These are phyloP conservation scores for Mycena metata DNA, from an alignment of 768 basidiomycete genomes.

Conservation along the genomic window DNA sequence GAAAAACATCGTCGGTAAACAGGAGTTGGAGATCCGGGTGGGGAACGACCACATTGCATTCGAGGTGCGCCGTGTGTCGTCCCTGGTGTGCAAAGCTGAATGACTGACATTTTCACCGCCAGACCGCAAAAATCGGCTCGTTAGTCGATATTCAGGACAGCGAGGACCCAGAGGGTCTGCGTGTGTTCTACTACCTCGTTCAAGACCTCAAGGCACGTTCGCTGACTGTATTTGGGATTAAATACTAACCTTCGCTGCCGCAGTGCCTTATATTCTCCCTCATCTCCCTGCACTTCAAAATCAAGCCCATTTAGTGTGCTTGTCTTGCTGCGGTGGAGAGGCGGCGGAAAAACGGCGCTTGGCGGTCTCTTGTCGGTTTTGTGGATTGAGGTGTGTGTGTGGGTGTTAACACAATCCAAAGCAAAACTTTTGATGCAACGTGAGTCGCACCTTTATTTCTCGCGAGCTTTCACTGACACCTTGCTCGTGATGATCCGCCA, in stretches of 20 bases:
- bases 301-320: constrained; percentile 89
- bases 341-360: constrained; percentile 32
- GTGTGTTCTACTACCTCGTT: constrained; percentile 98
- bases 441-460: constrained; percentile 2
- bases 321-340: not conserved
- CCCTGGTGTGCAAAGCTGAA: not conserved
- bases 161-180: constrained; percentile 96
- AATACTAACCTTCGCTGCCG: not conserved
- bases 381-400: constrained; percentile 20
- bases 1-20: constrained; percentile 98
- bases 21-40: constrained; percentile 95
- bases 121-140: constrained; percentile 99
- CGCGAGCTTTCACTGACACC: constrained; percentile 16
- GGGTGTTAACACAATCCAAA: constrained; percentile 17
- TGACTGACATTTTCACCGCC: not conserved
- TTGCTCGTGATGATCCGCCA: constrained; percentile 20
- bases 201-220: constrained; percentile 91
- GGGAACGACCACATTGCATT: constrained; percentile 98
- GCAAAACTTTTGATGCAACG: constrained; percentile 24
- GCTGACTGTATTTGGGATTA: not conserved
- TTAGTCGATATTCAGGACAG: constrained; percentile 97
- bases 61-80: constrained; percentile 69
- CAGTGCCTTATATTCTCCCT: constrained; percentile 98
- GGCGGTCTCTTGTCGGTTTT: constrained; percentile 35
- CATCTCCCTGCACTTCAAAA: constrained; percentile 99